These are phyloP conservation scores for Microcera coccophila DNA, from an alignment of 2,329 filamentous ascomycete species.

Conservation along the genomic window DNA sequence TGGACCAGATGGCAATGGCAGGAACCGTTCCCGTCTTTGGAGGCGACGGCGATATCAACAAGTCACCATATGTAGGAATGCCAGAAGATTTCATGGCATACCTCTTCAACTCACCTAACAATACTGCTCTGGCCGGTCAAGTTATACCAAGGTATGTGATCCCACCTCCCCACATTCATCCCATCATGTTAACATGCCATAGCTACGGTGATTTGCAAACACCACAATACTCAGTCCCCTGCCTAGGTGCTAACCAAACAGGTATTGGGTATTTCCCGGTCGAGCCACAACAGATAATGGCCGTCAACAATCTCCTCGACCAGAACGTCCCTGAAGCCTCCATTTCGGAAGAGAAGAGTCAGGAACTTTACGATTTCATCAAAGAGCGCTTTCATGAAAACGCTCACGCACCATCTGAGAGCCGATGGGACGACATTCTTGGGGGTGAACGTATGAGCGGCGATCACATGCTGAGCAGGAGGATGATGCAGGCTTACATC, in stretches of 20 bases:
- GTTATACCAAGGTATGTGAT: conserved; percentile 48
- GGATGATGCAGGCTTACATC: conserved; percentile 96
- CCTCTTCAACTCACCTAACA: conserved; percentile 60
- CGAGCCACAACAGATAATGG: conserved; percentile 77
- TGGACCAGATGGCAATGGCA: conserved; percentile 59
- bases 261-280: conserved; percentile 55
- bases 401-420: conserved; percentile 67
- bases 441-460: conserved; percentile 70
- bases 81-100: conserved; percentile 84
- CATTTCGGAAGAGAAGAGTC: conserved; percentile 82
- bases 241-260: conserved; percentile 45
- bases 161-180: neutral
- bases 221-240: conserved; percentile 41
- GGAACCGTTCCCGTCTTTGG: conserved; percentile 84
- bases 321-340: conserved; percentile 73
- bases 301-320: conserved; percentile 79
- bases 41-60: conserved; percentile 70
- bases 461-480: conserved; percentile 68
- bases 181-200: conserved; percentile 17
- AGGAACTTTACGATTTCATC: conserved; percentile 79
- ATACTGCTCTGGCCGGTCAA: conserved; percentile 32
- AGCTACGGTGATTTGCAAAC: conserved; percentile 52
- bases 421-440: conserved; percentile 71
- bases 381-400: conserved; percentile 76
- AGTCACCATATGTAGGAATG: conserved; percentile 79